These are phyloP conservation scores for Auricularia heimuer DNA, from an alignment of 768 basidiomycete species.

Conservation along the genomic window DNA sequence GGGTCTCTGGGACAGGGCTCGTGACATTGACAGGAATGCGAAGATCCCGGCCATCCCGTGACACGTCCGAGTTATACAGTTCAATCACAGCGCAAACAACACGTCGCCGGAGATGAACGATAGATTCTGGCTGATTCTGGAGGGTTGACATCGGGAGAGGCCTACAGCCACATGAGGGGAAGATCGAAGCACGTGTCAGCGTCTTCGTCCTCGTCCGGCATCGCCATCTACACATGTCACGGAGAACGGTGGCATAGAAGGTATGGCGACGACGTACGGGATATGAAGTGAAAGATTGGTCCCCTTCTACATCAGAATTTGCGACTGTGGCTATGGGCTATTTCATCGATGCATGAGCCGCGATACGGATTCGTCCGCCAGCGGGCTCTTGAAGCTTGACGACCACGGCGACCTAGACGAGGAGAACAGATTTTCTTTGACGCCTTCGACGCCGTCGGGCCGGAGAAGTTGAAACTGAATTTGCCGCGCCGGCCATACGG, in stretches of 20 bases:
- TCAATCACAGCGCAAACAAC: too few species aligned
- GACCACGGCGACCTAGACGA: slow-evolving; percentile 56
- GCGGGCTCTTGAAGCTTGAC: slow-evolving; percentile 14
- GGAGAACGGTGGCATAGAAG: background rate
- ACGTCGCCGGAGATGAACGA: too few species aligned
- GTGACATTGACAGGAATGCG: too few species aligned
- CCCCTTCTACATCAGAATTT: too few species aligned
- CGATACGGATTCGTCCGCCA: background rate
- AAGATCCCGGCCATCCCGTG: too few species aligned
- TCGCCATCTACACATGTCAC: slow-evolving; percentile 30
- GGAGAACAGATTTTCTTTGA: slow-evolving; percentile 48
- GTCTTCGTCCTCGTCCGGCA: slow-evolving; percentile 32
- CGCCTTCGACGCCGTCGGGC: slow-evolving; percentile 40
- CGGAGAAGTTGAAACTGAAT: slow-evolving; percentile 63
- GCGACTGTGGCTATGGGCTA: too few species aligned
- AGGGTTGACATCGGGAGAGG: too few species aligned
- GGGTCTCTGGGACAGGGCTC: too few species aligned
- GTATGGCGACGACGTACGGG: slow-evolving; percentile 14
- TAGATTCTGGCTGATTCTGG: too few species aligned
- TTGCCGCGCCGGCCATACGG: slow-evolving; percentile 36
- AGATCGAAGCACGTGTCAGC: slow-evolving; percentile 51
- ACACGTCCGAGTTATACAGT: too few species aligned
- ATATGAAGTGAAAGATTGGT: too few species aligned
- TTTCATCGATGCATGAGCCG: background rate
- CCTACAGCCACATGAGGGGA: slow-evolving; percentile 63